Base-by-base conservation (phyloP, 1,139 yeast genomes). In the Candida tropicalis region DNA sequence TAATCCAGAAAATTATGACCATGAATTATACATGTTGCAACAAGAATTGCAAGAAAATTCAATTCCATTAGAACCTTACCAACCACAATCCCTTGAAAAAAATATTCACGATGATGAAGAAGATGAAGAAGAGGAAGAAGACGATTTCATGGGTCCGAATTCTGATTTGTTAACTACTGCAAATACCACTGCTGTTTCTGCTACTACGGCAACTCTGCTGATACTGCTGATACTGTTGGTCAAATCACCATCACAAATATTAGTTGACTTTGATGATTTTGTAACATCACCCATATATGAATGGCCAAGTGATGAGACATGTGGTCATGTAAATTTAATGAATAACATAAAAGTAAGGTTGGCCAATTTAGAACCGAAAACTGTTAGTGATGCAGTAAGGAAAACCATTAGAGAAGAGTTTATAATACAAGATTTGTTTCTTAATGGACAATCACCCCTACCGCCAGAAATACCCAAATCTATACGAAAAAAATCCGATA, bases 401-500 rank as follows among this genome's bases (percentile, higher is more conserved):
- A 44, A 43, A 31, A 55, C 65, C 0, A 52, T 63, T 11, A 41
- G 49, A 9, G 54, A 50, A 7, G 62, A 59, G 44, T 53, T 59
- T 39, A 36, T 42, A 16, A 40, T 50, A 26, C 55, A 51, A 31
- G 53, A 50, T 38, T 31, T 44, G 31, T 49, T 51, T 24, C 41
- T 51, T 9, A 39, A 27, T 25, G 51, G 52, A 2, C 37, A 42
- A 15, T 39, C 43, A 20, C 44, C 46, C 13, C 41, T 46, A 15
- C 42, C 46, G 10, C 45, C 46, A 12, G 45, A 36, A 37, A 39
- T 45, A 11, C 48, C 48, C 22, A 48, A 50, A 26, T 50, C 53
- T 33, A 53, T 64, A 38, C 45, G 63, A 41, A 55, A 58, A 29
- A 59, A 61, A 29, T 39, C 40, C 2, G 60, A 53, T 32, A 52